These are phyloP conservation scores for Bondarzewia mesenterica DNA, from an alignment of 1,284 basidiomycete species.

Conservation along the genomic window DNA sequence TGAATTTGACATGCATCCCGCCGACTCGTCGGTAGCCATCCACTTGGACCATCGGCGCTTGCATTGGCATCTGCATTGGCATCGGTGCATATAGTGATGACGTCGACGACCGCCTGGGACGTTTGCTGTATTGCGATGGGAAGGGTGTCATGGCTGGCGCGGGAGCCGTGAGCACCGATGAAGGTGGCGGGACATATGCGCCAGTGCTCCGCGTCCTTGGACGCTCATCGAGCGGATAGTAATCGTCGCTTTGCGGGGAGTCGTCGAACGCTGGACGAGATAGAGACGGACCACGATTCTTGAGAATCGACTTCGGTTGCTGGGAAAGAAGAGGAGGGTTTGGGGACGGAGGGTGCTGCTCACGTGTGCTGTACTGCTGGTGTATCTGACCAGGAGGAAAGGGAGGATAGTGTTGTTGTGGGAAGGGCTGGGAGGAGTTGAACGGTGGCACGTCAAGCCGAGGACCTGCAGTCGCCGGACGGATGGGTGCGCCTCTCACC, in stretches of 20 bases:
- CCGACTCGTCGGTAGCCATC: conserved; percentile 6
- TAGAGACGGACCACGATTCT: conserved; percentile 3
- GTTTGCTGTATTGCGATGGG: conserved; percentile 10
- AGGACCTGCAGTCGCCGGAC: conserved; percentile 2
- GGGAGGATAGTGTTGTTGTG: not conserved
- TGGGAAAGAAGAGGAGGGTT: not conserved
- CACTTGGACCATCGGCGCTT: not conserved
- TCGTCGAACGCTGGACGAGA: conserved; percentile 11
- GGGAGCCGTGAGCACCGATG: not conserved
- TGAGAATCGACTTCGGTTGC: conserved; percentile 2
- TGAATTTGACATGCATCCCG: conserved; percentile 54
- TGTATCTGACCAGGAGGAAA: conserved; percentile 5
- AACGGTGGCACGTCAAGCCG: conserved; percentile 1
- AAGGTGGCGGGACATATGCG: conserved; percentile 5
- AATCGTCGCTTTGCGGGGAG: conserved; percentile 11
- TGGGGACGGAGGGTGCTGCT: conserved; percentile 7
- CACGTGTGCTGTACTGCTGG: conserved; percentile 7
- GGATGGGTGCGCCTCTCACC: conserved; percentile 9
- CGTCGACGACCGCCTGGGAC: conserved; percentile 9
- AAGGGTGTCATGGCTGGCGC: conserved; percentile 11
- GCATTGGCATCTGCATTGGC: not conserved
- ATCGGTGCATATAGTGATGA: conserved; percentile 4
- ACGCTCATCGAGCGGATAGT: conserved; percentile 10
- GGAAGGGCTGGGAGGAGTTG: conserved; percentile 8
- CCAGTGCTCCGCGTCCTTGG: conserved; percentile 10